These are phyloP conservation scores for Dendrobium catenatum DNA, from an alignment of 106 monocot genomes.

Conservation along the genomic window DNA sequence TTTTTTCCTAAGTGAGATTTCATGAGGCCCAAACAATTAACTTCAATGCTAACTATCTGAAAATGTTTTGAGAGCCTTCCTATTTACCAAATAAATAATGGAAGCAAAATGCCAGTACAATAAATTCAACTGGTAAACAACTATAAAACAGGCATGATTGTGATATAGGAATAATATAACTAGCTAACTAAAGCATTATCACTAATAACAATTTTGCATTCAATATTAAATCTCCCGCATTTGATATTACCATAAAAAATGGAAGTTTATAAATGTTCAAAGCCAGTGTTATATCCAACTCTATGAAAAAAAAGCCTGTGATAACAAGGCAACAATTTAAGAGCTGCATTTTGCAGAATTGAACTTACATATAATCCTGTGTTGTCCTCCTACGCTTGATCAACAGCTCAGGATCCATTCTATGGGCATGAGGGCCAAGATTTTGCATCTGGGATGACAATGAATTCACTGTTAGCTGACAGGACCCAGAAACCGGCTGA, in stretches of 20 bases:
- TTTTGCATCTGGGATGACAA: constrained; percentile 7
- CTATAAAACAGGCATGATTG: not conserved
- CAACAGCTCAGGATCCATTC: constrained; percentile 12
- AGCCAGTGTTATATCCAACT: not conserved
- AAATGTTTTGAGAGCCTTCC: not conserved
- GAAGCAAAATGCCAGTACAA: not conserved
- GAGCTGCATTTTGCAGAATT: not conserved
- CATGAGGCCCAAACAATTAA: not conserved
- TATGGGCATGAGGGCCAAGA: not conserved
- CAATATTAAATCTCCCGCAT: not conserved
- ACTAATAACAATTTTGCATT: not conserved
- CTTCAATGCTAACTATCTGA: not conserved
- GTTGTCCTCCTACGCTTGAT: not conserved
- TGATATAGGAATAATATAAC: not conserved
- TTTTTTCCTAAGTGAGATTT: not conserved
- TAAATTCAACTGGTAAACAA: not conserved
- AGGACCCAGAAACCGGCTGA: not conserved
- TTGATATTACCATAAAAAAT: not conserved
- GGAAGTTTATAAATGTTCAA: not conserved
- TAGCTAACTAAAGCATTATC: not conserved
- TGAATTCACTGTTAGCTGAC: not conserved
- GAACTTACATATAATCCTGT: constrained; percentile 8
- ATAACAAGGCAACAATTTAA: not conserved
- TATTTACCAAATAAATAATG: not conserved
- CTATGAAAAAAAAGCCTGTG: not conserved